Conservation (phyloP, 148 eudicot species). For the Fagopyrum tataricum region DNA sequence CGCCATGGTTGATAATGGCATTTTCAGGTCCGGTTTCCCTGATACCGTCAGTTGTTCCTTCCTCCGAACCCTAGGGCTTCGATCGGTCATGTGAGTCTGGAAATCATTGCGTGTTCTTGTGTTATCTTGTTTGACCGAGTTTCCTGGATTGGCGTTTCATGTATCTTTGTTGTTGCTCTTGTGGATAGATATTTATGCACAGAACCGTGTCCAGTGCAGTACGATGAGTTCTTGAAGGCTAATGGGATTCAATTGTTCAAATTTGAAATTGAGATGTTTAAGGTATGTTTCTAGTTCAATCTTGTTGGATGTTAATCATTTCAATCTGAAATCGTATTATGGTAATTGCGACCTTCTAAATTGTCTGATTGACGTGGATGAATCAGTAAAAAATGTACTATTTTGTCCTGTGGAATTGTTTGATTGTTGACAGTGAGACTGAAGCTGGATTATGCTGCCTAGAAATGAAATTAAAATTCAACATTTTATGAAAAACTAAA, state of each 20-base stretch:
- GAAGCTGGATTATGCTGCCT: not conserved
- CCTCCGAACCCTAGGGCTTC: conserved; percentile 43
- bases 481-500: not conserved
- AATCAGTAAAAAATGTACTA: conserved; percentile 4
- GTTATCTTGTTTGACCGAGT: not conserved
- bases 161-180: not conserved
- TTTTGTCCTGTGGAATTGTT: not conserved
- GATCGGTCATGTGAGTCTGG: conserved; percentile 30
- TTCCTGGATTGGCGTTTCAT: not conserved
- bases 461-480: not conserved
- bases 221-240: conserved; percentile 28
- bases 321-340: not conserved
- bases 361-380: not conserved
- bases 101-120: not conserved
- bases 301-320: not conserved
- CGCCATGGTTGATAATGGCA: conserved; percentile 42
- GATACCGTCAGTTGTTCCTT: conserved; percentile 33
- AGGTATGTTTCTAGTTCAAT: conserved; percentile 26
- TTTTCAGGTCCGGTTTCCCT: conserved; percentile 39
- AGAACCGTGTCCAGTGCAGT: conserved; percentile 38
- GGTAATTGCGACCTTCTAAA: not conserved
- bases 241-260: conserved; percentile 36
- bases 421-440: not conserved
- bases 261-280: conserved; percentile 38
- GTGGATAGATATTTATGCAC: conserved; percentile 37